Percentiles rank a stretch among this genome's conserved stretches.
phyloP scores from a whole-genome alignment of 1,284 basidiomycete species.

The Erythrobasidium hasegawianum region DNA sequence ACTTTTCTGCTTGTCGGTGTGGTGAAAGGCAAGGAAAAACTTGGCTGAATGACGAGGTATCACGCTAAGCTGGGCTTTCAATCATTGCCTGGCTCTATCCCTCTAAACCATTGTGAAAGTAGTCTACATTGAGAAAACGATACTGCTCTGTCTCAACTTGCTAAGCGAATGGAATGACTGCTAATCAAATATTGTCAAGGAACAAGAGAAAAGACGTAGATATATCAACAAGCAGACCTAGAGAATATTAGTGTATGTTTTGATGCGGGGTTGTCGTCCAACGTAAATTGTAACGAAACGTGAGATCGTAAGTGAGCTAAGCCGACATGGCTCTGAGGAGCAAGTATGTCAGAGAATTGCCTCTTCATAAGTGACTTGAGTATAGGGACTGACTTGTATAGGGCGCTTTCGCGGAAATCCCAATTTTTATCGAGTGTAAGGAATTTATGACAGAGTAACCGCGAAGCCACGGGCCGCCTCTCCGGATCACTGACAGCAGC shows the following conservation, averaged over 20 bases:
- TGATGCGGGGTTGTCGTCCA: too few relatives aligned
- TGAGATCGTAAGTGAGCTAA: not conserved
- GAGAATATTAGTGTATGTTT: too few relatives aligned
- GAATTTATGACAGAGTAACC: slow-evolving; percentile 80
- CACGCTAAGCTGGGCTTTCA: too few relatives aligned
- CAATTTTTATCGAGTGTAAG: slow-evolving; percentile 69
- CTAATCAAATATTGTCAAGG: not conserved
- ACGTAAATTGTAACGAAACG: not conserved
- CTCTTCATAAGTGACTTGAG: not conserved
- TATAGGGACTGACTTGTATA: slow-evolving; percentile 38
- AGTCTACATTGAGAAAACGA: too few relatives aligned
- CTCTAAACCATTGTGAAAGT: too few relatives aligned
- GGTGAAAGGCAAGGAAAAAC: too few relatives aligned
- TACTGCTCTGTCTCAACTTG: too few relatives aligned
- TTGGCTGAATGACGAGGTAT: too few relatives aligned
- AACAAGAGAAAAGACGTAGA: not conserved
- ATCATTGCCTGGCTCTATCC: too few relatives aligned
- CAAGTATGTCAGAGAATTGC: not conserved
- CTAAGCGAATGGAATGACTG: too few relatives aligned
- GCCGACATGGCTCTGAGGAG: not conserved
- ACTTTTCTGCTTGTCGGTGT: too few relatives aligned
- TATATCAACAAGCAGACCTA: not conserved
- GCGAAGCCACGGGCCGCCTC: slow-evolving; percentile 75
- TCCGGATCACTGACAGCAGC: slow-evolving; percentile 65
- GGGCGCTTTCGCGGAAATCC: slow-evolving; percentile 55